Percentiles rank a stretch among this genome's conserved stretches.
phyloP scores from a whole-genome alignment of 2,329 filamentous ascomycete species.

The Sordariomycetes sp. region DNA sequence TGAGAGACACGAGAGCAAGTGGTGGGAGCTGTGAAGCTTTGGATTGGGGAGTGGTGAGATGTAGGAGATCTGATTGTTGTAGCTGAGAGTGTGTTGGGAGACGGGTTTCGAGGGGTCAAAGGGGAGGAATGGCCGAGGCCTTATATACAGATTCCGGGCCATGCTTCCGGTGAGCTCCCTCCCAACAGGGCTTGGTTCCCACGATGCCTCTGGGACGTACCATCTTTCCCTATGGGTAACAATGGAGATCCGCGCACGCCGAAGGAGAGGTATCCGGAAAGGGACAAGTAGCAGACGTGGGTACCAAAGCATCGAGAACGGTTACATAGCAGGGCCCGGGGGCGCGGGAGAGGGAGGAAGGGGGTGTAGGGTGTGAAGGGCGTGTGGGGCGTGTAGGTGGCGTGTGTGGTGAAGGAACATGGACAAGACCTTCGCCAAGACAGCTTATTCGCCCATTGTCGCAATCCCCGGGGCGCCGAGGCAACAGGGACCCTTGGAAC shows the following conservation, averaged over 20 bases:
- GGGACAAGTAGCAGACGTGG: neutral
- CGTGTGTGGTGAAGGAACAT: neutral
- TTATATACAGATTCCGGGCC: conserved; percentile 1
- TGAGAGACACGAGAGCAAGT: neutral
- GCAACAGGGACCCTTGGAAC: neutral
- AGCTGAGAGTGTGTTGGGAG: neutral
- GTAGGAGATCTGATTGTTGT: neutral
- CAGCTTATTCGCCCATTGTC: neutral
- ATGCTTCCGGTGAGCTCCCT: neutral
- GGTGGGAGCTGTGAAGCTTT: neutral
- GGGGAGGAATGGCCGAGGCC: neutral
- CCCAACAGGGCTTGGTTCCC: neutral
- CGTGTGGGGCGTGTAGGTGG: neutral
- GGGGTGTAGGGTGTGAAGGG: too few relatives aligned
- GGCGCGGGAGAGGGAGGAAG: neutral
- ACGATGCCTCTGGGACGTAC: neutral
- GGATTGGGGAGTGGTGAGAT: conserved; percentile 5
- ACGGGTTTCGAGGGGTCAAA: neutral
- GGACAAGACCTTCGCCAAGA: neutral
- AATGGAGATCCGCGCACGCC: neutral
- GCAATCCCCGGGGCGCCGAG: neutral
- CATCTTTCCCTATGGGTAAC: neutral
- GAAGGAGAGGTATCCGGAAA: neutral
- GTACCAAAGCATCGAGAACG: neutral
- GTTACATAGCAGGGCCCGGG: neutral